A percentile compares a stretch with the other conserved stretches of the same genome.
These are phyloP conservation scores for Dipodascus geniculatus DNA, from an alignment of 805 yeast species.

Conservation along the genomic window DNA sequence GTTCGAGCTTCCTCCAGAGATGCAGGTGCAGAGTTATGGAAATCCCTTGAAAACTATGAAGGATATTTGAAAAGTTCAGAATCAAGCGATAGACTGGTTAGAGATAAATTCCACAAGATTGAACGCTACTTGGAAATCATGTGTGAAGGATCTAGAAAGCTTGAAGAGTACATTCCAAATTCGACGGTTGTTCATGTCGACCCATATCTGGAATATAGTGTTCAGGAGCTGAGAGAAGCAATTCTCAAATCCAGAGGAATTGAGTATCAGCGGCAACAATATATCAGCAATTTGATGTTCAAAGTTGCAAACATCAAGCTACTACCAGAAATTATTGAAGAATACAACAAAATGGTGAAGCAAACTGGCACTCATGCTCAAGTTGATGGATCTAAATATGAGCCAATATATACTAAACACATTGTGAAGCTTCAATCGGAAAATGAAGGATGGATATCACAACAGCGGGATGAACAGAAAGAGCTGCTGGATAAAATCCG, in stretches of 20 bases:
- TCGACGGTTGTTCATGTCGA: slow-evolving; percentile 24
- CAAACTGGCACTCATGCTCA: slow-evolving; percentile 10
- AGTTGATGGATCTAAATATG: slow-evolving; percentile 14
- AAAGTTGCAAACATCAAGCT: slow-evolving; percentile 6
- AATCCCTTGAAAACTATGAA: slow-evolving; percentile 34
- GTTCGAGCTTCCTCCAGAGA: slow-evolving; percentile 34
- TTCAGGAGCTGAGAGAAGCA: slow-evolving; percentile 20
- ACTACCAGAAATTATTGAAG: slow-evolving; percentile 5
- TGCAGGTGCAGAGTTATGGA: slow-evolving; percentile 31
- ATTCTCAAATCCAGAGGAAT: slow-evolving; percentile 13
- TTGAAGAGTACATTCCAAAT: slow-evolving; percentile 23
- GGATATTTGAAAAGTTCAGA: slow-evolving; percentile 45
- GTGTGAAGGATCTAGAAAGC: slow-evolving; percentile 25
- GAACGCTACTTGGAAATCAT: slow-evolving; percentile 35
- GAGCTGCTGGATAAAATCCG: slow-evolving; percentile 31
- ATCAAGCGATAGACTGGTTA: slow-evolving; percentile 47
- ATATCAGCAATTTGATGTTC: slow-evolving; percentile 12
- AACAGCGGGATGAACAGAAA: slow-evolving; percentile 29
- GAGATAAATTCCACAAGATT: slow-evolving; percentile 36
- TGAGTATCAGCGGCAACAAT: slow-evolving; percentile 17
- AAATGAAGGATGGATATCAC: slow-evolving; percentile 32
- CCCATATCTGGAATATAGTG: slow-evolving; percentile 26
- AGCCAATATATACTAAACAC: slow-evolving; percentile 15
- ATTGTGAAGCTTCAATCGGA: slow-evolving; percentile 39
- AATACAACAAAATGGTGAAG: slow-evolving; percentile 6